Evolutionary conservation across 2,329 filamentous ascomycete species (phyloP).

Genomic region (Calcarisporium arbuscula): DNA sequence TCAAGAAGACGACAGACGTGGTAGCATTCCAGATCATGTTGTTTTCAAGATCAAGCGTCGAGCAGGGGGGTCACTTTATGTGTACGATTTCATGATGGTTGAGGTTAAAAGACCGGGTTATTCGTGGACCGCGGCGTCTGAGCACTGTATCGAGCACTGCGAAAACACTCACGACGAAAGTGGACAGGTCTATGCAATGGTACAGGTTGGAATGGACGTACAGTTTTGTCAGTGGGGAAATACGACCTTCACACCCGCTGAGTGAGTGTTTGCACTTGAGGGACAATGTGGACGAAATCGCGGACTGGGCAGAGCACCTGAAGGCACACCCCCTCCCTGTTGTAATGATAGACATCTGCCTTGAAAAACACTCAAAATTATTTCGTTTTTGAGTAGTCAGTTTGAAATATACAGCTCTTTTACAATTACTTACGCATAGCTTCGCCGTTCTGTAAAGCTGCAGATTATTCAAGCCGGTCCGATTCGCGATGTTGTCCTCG

Average conservation of each 20-base stretch:
- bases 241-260: background rate
- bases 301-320: background rate
- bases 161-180: background rate
- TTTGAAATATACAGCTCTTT: too few relatives aligned
- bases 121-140: background rate
- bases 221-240: constrained; percentile 1
- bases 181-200: constrained; percentile 2
- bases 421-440: too few relatives aligned
- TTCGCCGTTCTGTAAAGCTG: too few relatives aligned
- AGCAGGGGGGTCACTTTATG: background rate
- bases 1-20: constrained; percentile 1
- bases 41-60: constrained; percentile 1
- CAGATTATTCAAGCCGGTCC: too few relatives aligned
- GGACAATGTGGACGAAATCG: background rate
- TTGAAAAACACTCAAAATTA: too few relatives aligned
- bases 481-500: background rate
- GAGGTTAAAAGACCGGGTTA: constrained; percentile 1
- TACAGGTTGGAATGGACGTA: background rate
- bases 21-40: constrained; percentile 1
- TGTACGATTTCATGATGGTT: constrained; percentile 3
- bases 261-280: background rate
- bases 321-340: background rate
- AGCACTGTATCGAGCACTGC: background rate
- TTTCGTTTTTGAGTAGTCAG: too few relatives aligned
- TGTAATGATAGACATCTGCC: too few relatives aligned